Percentiles rank a stretch among this genome's conserved stretches.
Conservation (phyloP, 148 eudicot species). For the Chenopodium suecicum region DNA sequence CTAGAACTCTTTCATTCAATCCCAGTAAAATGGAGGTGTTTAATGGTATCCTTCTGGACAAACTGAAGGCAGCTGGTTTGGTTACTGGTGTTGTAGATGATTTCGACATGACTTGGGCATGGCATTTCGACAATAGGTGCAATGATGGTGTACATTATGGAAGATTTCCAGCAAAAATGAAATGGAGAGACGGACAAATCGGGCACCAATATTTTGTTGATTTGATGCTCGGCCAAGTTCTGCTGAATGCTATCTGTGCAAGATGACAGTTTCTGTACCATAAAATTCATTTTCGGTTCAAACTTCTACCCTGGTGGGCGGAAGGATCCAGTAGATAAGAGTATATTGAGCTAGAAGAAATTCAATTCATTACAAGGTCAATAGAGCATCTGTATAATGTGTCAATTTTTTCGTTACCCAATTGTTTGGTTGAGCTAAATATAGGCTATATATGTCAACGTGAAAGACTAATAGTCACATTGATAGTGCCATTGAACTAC, state of each 20-base stretch:
- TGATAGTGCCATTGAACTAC: no score
- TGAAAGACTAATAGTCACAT: not conserved
- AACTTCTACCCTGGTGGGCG: not conserved
- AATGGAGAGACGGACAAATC: conserved; percentile 86
- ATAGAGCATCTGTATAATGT: not conserved
- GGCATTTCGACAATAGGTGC: conserved; percentile 95
- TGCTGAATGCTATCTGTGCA: conserved; percentile 68
- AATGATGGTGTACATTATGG: conserved; percentile 98
- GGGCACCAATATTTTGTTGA: conserved; percentile 99
- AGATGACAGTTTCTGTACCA: conserved; percentile 21
- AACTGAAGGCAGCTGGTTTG: conserved; percentile 50
- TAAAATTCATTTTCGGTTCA: not conserved
- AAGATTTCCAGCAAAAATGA: conserved; percentile 69
- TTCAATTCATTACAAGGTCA: not conserved
- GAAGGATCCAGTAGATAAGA: not conserved
- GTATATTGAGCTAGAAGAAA: conserved; percentile 1
- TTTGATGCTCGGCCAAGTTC: conserved; percentile 89
- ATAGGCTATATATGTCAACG: conserved; percentile 10
- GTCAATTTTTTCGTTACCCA: not conserved
- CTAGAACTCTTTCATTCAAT: conserved; percentile 67
- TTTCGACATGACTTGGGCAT: conserved; percentile 91
- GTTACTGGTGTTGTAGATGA: conserved; percentile 69
- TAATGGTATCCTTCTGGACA: conserved; percentile 81
- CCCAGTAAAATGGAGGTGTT: conserved; percentile 85
- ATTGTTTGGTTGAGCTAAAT: not conserved